A percentile compares a stretch with the other conserved stretches of the same genome.
These are phyloP conservation scores for Miscanthus sacchariflorus DNA, from an alignment of 202 grass and related monocot species.

Conservation along the genomic window DNA sequence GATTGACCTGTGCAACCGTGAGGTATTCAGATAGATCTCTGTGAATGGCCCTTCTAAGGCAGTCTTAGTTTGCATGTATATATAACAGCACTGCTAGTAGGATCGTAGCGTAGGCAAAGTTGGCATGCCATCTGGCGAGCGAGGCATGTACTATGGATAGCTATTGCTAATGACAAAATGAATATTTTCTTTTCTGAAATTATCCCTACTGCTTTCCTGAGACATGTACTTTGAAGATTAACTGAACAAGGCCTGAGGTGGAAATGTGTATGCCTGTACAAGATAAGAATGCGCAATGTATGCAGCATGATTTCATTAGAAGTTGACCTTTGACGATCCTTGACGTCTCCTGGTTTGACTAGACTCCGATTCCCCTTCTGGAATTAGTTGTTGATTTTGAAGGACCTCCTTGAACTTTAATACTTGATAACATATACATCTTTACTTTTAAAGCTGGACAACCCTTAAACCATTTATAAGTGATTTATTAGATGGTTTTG, in stretches of 20 bases:
- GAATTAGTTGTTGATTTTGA: neutral
- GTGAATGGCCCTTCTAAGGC: neutral
- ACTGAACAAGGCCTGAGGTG: neutral
- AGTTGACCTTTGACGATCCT: slow-evolving; percentile 3
- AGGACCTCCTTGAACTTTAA: neutral
- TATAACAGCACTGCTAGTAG: neutral
- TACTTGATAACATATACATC: neutral
- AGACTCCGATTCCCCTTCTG: neutral
- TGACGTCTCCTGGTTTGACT: neutral
- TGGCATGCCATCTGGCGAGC: slow-evolving; percentile 12
- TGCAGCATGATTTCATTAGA: neutral
- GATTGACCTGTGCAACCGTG: slow-evolving; percentile 49
- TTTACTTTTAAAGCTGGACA: no score
- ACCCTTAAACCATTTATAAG: no score
- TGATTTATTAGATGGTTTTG: no score
- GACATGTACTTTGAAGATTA: neutral
- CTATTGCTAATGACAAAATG: slow-evolving; percentile 8
- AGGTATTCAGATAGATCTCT: neutral
- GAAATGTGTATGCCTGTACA: neutral
- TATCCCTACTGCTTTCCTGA: neutral
- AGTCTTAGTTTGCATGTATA: slow-evolving; percentile 30
- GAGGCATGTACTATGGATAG: slow-evolving; percentile 12
- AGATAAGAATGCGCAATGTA: neutral
- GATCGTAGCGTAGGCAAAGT: neutral
- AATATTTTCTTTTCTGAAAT: neutral